Evolutionary conservation across 192 early-diverging fungal genomes (phyloP), one percentile per base, ranked within the genome.

Genomic region (Rhizophagus prolifer): DNA sequence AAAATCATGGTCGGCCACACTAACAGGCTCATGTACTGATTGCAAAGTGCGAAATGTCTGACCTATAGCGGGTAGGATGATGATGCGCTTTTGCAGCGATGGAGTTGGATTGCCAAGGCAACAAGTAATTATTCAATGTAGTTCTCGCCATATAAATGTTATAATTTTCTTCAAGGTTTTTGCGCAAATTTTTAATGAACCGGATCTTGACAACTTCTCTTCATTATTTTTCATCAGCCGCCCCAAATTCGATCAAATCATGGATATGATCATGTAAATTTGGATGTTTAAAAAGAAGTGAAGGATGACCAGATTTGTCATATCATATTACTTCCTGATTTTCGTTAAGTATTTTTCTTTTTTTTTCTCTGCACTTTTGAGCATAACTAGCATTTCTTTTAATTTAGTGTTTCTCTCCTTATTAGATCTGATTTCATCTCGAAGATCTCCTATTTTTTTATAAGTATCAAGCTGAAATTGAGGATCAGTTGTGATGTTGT

Each of bases 301-400:
- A 31, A 31, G 31, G 31, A 31, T 4, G 3, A 61, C 0, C 16
- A 61, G n/a, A 4, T 31, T 31, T 31, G 31, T 31, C 4, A 31
- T 31, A 31, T 31, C 31, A 2, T 31, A 31, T 31, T 31, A 31
- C 31, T 31, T 31, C 31, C 31, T 31, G 31, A 31, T 31, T 31
- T 31, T 31, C 2, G 31, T 61, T 1, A 4, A 23, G 60, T 61
- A 61, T n/a, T 23, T 23, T 61, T 61, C 9, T 23, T 61, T 61
- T 61, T 21, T 61, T 61, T n/a, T 61, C 60, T 61, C 23, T 61
- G n/a, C 60, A 61, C 14, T 61, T 61, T 61, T 61, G 60, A 25
- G 23, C 23, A 23, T 61, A 61, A 23, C 25, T 23, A 9, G 4
- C 14, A 25, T 23, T 16, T 23, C n/a, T 23, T 61, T 61, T 61